Base-by-base conservation (phyloP, 2,329 filamentous ascomycete species). In the Calonectria pteridis region DNA sequence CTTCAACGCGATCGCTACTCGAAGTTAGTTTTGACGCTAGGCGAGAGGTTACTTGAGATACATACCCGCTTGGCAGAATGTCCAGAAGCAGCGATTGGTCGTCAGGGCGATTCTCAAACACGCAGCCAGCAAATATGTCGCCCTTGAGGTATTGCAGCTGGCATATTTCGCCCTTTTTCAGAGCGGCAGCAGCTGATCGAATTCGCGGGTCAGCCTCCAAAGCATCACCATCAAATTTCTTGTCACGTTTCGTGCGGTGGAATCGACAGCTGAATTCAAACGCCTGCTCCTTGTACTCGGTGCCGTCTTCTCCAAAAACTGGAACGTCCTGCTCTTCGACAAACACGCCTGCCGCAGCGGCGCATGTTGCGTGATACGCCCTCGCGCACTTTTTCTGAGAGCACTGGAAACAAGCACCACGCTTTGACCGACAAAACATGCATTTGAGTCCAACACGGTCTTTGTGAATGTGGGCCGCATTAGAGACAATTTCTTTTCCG, bases 371-470 rank as follows among this genome's bases (percentile, higher is more conserved):
- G 83, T 99, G 97, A 84, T 98, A 99, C 11, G 96, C 94, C 76
- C 97, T 90, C 5, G 95, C 94, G 81, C 97, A 99, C 83, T 98
- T 98, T 87, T 96, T 96, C 78, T 95, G 93, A 1, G 95, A 97
- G 85, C 97, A 99, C 84, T 98, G 96, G 86, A 99, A 97, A 85
- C 96, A 98, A 20, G 95, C 95, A n/a, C 97, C 97, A 71, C 94
- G 94, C 84, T 97, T 97, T 37, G 95, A 97, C 40, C 96, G 94
- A 82, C 97, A 99, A 85, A 95, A 98, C 75, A 98, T 92, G 84
- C 97, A 99, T 84, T 98, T 98, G 78, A 98, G 92, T 31, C 97
- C 95, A 78, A 98, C 87, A 26, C 96, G 94, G 70, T 94, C 95
- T 83, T 97, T 96, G 82, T 94, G 93, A 77, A 98, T 95, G 74